A percentile compares a stretch with the other conserved stretches of the same genome.
phyloP scores from a whole-genome alignment of 768 basidiomycete species.

The Vararia minispora region DNA sequence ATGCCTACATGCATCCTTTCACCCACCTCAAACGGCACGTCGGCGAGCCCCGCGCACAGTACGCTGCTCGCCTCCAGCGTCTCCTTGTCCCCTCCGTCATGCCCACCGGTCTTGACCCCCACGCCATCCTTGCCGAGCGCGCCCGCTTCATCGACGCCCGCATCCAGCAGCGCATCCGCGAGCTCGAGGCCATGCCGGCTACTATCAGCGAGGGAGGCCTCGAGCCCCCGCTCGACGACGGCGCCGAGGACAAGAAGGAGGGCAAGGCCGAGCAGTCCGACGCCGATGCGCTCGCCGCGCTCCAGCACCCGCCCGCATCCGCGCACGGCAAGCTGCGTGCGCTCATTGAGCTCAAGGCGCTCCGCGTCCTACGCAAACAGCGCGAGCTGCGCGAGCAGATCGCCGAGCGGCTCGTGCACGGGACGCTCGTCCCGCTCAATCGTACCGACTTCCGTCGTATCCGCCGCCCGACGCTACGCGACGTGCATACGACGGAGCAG shows the following conservation, averaged over 20 bases:
- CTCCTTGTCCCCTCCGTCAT: conserved; percentile 82
- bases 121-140: conserved; percentile 83
- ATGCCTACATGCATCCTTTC: conserved; percentile 80
- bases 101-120: conserved; percentile 87
- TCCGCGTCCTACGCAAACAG: conserved; percentile 86
- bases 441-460: conserved; percentile 83
- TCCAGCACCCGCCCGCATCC: conserved; percentile 43
- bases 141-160: conserved; percentile 86
- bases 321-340: conserved; percentile 80
- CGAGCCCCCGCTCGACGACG: conserved; percentile 36
- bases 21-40: conserved; percentile 60
- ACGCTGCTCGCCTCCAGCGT: conserved; percentile 65
- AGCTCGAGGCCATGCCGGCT: conserved; percentile 70
- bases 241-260: conserved; percentile 23
- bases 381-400: conserved; percentile 76
- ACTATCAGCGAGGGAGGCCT: conserved; percentile 72
- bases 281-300: conserved; percentile 23
- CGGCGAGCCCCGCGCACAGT: conserved; percentile 48
- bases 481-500: conserved; percentile 82
- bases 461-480: conserved; percentile 78
- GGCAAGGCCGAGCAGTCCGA: conserved; percentile 19
- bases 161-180: conserved; percentile 77
- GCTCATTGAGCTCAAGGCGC: conserved; percentile 85
- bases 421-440: conserved; percentile 82
- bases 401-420: conserved; percentile 79